Evolutionary conservation across 257 asterid species (phyloP).

Genomic region (Nicotiana tabacum): DNA sequence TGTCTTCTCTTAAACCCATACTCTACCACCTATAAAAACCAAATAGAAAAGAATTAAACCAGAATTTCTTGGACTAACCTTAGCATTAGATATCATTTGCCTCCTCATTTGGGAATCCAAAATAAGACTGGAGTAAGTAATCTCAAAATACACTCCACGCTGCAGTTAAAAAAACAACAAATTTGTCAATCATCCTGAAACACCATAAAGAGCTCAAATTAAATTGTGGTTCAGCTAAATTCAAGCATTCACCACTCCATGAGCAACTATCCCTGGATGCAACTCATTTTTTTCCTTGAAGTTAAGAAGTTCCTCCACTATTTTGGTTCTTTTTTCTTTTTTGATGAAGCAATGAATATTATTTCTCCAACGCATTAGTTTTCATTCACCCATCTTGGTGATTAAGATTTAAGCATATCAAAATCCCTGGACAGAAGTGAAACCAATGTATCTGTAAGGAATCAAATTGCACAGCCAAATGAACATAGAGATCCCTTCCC

Average conservation of each 20-base stretch:
- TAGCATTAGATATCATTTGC: constrained; percentile 67
- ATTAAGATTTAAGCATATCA: not conserved
- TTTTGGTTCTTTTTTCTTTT: too few species aligned
- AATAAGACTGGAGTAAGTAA: constrained; percentile 68
- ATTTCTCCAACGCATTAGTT: not conserved
- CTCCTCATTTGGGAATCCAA: constrained; percentile 67
- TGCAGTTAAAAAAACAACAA: constrained; percentile 32
- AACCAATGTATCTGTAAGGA: not conserved
- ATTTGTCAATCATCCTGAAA: not conserved
- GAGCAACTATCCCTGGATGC: not conserved
- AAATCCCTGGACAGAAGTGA: not conserved
- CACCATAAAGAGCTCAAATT: not conserved
- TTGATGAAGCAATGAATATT: too few species aligned
- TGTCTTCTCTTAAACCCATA: not conserved
- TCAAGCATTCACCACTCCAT: not conserved
- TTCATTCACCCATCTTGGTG: not conserved
- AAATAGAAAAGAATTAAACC: not conserved
- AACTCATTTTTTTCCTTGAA: not conserved
- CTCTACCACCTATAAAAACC: not conserved
- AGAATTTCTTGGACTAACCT: constrained; percentile 38
- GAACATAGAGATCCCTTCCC: not conserved
- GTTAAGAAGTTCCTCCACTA: not conserved
- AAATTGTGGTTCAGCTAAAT: constrained; percentile 8
- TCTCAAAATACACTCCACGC: constrained; percentile 94
- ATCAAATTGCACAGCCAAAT: not conserved